Base-by-base conservation (phyloP, 805 yeast genomes). In the Kluyveromyces aestuarii region DNA sequence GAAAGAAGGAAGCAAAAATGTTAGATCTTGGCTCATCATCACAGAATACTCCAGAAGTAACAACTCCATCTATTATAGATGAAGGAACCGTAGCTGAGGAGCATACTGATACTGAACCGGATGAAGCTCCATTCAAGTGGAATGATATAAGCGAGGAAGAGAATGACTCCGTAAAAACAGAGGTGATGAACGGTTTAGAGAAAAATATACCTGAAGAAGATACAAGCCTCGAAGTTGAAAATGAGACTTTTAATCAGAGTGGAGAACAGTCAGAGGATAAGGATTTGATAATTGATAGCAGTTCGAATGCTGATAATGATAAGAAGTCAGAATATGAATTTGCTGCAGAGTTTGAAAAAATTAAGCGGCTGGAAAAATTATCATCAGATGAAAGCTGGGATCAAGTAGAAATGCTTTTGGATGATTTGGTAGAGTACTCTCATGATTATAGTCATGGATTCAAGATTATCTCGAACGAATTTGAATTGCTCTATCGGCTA, bases 391-490 rank as follows among this genome's bases (percentile, higher is more conserved):
- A 57, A n/a, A 54, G 63, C 33, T 48, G 60, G 6, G 49, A 47
- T 1, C 41, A 38, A 6, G 47, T 65, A 18, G 56, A 57, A n/a
- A 48, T 52, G 2, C 51, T 56, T 27, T 49, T 71, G 7, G 73
- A 71, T 40, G 67, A 67, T 18, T 55, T 84, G 49, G 65, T 73
- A 25, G 89, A 82, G n/a, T 72, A 77, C 55, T 74, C 86, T 38
- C 89, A 84, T 56, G 87, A 82, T 53, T 64, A 76, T 40, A 82
- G 82, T 45, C 77, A 76, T 54, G 91, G 90, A 2, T 67, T 63
- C 4, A 69, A 69, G 46, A 72, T 84, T 6, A 56, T 71, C 1
- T 45, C 49, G 11, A 59, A 61, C 48, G 69, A 67, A 47, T 64
- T 63, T 44, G 49, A 50, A 10, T 42, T 49, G 19, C 52, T 59